phyloP scores from a whole-genome alignment of 2,329 filamentous ascomycete genomes.

The Coniochaeta sp. region DNA sequence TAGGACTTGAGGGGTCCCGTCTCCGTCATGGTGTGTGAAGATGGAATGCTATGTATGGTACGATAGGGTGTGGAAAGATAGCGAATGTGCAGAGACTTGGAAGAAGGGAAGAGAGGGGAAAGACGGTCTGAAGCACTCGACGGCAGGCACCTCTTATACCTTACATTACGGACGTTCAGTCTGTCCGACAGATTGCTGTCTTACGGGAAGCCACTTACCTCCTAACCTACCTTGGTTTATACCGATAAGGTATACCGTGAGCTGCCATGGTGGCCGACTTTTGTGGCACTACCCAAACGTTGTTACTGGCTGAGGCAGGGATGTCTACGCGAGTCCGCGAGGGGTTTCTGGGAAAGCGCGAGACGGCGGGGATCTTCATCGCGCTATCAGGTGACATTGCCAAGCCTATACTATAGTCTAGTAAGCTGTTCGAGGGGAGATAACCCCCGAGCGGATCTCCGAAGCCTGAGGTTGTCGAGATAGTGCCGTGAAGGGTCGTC shows the following conservation, averaged over 20 bases:
- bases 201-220: neutral
- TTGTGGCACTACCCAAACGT: neutral
- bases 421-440: too few species aligned
- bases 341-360: neutral
- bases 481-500: neutral
- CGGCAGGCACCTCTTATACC: neutral
- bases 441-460: neutral
- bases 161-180: neutral
- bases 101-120: neutral
- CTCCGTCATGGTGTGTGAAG: conserved; percentile 10
- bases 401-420: too few species aligned
- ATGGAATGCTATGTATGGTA: neutral
- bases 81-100: neutral
- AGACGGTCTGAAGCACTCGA: neutral
- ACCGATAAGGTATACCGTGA: too few species aligned
- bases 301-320: neutral
- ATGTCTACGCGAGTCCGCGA: too few species aligned
- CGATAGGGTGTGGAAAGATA: too few species aligned
- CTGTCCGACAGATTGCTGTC: neutral
- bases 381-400: neutral
- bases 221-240: too few species aligned
- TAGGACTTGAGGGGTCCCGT: conserved; percentile 20
- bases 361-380: neutral
- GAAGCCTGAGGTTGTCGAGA: neutral
- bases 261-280: neutral